Base-by-base conservation (phyloP, 352 stramenopile genomes). In the Globisporangium uncinulatum region DNA sequence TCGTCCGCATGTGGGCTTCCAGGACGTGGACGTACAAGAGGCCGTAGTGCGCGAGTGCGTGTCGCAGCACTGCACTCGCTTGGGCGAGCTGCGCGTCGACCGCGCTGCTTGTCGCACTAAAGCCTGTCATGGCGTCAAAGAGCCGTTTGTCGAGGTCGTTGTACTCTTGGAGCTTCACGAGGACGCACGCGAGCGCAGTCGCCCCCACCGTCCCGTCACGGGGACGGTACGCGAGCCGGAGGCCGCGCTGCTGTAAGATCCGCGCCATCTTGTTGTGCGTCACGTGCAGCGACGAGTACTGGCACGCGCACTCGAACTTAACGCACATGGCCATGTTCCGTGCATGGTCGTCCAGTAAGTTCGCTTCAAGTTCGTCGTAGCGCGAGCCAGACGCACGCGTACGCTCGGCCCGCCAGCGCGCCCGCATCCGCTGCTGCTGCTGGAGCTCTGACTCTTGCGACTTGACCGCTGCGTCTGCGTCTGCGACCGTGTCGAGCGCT, bases 71-170 rank as follows among this genome's bases (percentile, higher is more conserved):
- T 11, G 78, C 71, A 0, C 88, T 77, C 10, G 71, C 75, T 3
- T 66, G 52, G 0, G 64, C 36, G 21, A 83, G 65, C 42, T 79
- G 70, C n/a, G 51, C 56, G 44, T 57, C 19, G 20, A 21, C 21
- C 5, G 45, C 41, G 41, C 53, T 39, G 65, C 73, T 39, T 49
- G 51, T 20, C 20, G 41, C 17, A 0, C 59, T 62, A 20, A 82
- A 72, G 1, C 69, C 74, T 5, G 67, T 73, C 19, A 89, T 57
- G 0, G 82, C 73, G 29, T 88, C 79, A 43, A 78, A 80, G 29
- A 92, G 59, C 20, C 79, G 69, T 47, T 84, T 80, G 57, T 92
- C 81, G 15, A 92, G 50, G 51, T 87, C 75, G 65, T 92, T 92
- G 44, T 70, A 78, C 63, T 88, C 70, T 54, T 92, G 81, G 34